Evolutionary conservation across 75 land plant species (phyloP), one percentile per base, ranked within the genome.

Genomic region (Gnetum montanum): DNA sequence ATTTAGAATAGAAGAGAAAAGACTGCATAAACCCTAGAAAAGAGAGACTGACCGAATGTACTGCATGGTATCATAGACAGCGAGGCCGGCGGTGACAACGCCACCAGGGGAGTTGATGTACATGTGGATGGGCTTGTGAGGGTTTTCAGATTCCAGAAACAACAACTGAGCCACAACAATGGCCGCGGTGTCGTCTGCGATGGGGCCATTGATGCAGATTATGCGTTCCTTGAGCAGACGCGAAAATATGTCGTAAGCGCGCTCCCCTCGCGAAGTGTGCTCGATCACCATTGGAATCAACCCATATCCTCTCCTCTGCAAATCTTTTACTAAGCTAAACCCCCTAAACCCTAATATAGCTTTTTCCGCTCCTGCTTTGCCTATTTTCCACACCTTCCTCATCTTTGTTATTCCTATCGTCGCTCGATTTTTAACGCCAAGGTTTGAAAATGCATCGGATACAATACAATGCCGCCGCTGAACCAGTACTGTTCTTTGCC

Each of bases 71-170:
- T 90, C 96, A 66, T 90, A 90, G 36, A 90, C 86, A 6, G 96
- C 96, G 47, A 90, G 79, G 31, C 96, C 96, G 18, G 95, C 83
- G 29, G 90, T 89, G 60, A 85, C 90, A 49, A 70, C 81, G 40
- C 95, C 95, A 36, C 90, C 90, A n/a, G 90, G 95, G 53, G 95
- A 89, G 48, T 89, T 89, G 68, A 89, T 80, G 63, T 89, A 89
- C 56, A 89, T 67, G 69, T 82, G 64, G 49, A 89, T 82, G 50
- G 96, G 96, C 69, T 90, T 90, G 10, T 81, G 68, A 1, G 96
- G 96, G 46, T 90, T 73, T 71, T 90, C 91, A 30, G 96, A 86
- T 61, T 90, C 96, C 47, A 90, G 77, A 61, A 76, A 90, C 27
- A 90, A 82, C 23, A 90, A 84, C 77, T 90, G 96, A 1, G 96